Base-by-base conservation (phyloP, 1,284 basidiomycete genomes). In the Earliella scabrosa region DNA sequence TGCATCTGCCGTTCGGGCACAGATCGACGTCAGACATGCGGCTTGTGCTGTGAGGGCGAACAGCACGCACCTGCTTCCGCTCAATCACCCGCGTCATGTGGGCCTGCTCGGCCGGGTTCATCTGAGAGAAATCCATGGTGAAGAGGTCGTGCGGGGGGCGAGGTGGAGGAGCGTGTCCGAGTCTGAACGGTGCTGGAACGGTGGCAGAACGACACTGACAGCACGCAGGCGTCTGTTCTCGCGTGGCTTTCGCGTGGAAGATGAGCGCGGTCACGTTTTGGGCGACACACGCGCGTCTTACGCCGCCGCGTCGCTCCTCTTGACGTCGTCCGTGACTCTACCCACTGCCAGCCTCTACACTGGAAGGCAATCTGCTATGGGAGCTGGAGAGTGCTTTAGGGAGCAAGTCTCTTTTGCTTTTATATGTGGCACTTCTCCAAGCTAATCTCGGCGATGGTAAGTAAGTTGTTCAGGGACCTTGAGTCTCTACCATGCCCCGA, bases 21-120 rank as follows among this genome's bases (percentile, higher is more conserved):
- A 24, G 32, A 20, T 27, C 11, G 40, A 52, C 18, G 46, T 52
- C 46, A 60, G 35, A 53, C 55, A 16, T 54, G 29, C 39, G 44
- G 39, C 20, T 26, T 38, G 23, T 26, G 16, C 7, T 20, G 46
- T 29, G n/a, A 34, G 41, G 21, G 29, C 50, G 32, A 23, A 11
- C 20, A 36, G n/a, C 54, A 66, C 78, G 50, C 59, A 90, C 94
- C 88, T 97, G 95, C 79, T 92, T 95, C 80, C 92, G 93, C 79
- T 97, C 95, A 60, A 97, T 94, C 69, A 95, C 76, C 68, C 87
- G 91, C 57, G 84, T 87, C 88, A 96, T 92, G 72, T 94, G 92
- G 23, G 91, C 91, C 82, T 95, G 93, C 73, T 95, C 93, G 66
- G 91, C 85, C 41, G 85, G 71, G 74, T 88, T 94, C 77, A 95